These are phyloP conservation scores for Exophiala phaeomuriformis DNA, from an alignment of 2,329 filamentous ascomycete genomes.

Conservation along the genomic window DNA sequence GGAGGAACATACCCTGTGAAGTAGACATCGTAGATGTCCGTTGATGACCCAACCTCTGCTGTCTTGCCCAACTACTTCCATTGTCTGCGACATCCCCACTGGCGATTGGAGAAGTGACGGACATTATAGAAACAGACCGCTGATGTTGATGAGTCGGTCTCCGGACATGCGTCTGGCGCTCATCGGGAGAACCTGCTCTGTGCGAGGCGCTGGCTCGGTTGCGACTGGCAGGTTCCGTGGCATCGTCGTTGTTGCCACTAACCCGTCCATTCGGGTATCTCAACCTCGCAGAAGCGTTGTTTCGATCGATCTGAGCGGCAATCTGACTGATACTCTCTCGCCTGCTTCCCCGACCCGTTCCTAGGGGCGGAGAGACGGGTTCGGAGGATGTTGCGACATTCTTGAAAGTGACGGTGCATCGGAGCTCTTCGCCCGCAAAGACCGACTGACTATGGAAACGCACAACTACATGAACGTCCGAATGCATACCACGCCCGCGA, in stretches of 20 bases:
- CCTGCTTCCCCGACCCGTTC: constrained; percentile 25
- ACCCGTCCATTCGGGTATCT: constrained; percentile 11
- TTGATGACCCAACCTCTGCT: constrained; percentile 19
- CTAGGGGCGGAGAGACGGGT: constrained; percentile 28
- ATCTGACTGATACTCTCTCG: constrained; percentile 24
- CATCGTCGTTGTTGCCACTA: constrained; percentile 8
- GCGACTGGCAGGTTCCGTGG: constrained; percentile 15
- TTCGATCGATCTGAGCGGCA: constrained; percentile 12
- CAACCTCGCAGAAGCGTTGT: not conserved
- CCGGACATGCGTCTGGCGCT: constrained; percentile 16
- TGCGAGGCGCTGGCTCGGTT: constrained; percentile 38
- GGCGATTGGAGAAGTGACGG: constrained; percentile 47
- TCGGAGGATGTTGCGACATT: constrained; percentile 59
- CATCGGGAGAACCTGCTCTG: constrained; percentile 32
- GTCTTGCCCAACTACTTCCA: constrained; percentile 11
- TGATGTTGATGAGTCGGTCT: constrained; percentile 55
- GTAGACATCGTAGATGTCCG: constrained; percentile 23
- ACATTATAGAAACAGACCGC: constrained; percentile 74
- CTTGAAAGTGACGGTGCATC: constrained; percentile 93
- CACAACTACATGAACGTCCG: constrained; percentile 90
- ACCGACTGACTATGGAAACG: constrained; percentile 90
- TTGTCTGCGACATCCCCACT: constrained; percentile 6
- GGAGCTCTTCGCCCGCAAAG: constrained; percentile 91
- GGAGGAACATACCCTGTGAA: constrained; percentile 15
- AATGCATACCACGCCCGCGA: constrained; percentile 37